Conservation (phyloP, 768 basidiomycete genomes). For the Lactarius akahatsu region DNA sequence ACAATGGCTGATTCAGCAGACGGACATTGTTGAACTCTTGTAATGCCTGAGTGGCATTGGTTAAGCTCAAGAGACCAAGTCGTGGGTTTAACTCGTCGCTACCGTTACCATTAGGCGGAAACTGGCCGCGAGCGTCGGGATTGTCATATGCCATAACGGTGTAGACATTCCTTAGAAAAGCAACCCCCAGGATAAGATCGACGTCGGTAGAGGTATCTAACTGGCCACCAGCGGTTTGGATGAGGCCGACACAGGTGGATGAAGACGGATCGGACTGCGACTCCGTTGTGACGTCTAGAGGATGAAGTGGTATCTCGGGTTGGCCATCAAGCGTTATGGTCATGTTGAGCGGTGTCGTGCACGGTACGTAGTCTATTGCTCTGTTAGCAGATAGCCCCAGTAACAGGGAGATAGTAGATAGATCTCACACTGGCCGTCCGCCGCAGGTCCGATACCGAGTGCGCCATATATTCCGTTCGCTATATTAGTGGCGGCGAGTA, state of each 20-base stretch:
- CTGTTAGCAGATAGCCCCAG: constrained; percentile 19
- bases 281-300: constrained; percentile 65
- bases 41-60: constrained; percentile 59
- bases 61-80: constrained; percentile 63
- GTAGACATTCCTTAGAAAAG: constrained; percentile 75
- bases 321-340: constrained; percentile 63
- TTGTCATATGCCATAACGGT: constrained; percentile 68
- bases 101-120: constrained; percentile 36
- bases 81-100: constrained; percentile 38
- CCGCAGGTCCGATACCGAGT: constrained; percentile 55
- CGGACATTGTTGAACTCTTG: constrained; percentile 70
- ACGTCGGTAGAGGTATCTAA: constrained; percentile 42
- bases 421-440: constrained; percentile 63
- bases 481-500: constrained; percentile 57
- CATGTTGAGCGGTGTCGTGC: constrained; percentile 67
- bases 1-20: constrained; percentile 59
- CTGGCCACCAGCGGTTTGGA: constrained; percentile 53
- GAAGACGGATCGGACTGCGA: constrained; percentile 45
- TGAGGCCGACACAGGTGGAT: constrained; percentile 59
- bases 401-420: constrained; percentile 1
- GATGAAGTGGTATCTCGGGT: constrained; percentile 61
- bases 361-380: constrained; percentile 68
- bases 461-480: constrained; percentile 81
- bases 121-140: constrained; percentile 47
- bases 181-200: constrained; percentile 77